These are phyloP conservation scores for Nemania diffusa DNA, from an alignment of 2,329 filamentous ascomycete species.

Conservation along the genomic window DNA sequence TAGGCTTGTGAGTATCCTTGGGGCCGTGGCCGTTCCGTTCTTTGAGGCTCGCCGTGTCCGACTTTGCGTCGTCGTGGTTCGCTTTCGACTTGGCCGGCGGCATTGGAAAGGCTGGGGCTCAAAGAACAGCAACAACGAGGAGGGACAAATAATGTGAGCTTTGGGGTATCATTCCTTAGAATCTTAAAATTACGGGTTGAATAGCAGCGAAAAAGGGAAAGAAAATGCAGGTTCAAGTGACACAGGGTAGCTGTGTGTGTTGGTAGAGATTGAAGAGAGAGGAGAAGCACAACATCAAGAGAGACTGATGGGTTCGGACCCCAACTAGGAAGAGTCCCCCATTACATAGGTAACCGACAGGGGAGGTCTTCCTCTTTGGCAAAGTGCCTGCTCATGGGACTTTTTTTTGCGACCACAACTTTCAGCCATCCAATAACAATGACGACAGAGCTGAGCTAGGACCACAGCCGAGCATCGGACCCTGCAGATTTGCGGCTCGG, in stretches of 20 bases:
- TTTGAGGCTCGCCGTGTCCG: slow-evolving; percentile 50
- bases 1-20: slow-evolving; percentile 52
- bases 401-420: slow-evolving; percentile 36
- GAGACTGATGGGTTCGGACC: slow-evolving; percentile 26
- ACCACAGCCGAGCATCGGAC: slow-evolving; percentile 37
- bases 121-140: slow-evolving; percentile 41
- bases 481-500: too few species aligned
- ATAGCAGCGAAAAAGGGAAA: not conserved
- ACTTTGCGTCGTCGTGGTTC: slow-evolving; percentile 51
- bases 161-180: slow-evolving; percentile 41
- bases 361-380: slow-evolving; percentile 27
- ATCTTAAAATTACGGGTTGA: slow-evolving; percentile 18
- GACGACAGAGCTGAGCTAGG: slow-evolving; percentile 37
- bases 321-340: slow-evolving; percentile 26
- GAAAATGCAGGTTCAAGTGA: not conserved
- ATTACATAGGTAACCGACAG: slow-evolving; percentile 32
- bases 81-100: slow-evolving; percentile 48
- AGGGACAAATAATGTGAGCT: slow-evolving; percentile 27
- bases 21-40: slow-evolving; percentile 47
- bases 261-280: slow-evolving; percentile 9
- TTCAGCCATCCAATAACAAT: slow-evolving; percentile 38
- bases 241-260: slow-evolving; percentile 11
- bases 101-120: slow-evolving; percentile 41
- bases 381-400: slow-evolving; percentile 32
- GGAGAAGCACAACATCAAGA: slow-evolving; percentile 22